phyloP scores from a whole-genome alignment of 345 rosid species.

The Abelmoschus esculentus region DNA sequence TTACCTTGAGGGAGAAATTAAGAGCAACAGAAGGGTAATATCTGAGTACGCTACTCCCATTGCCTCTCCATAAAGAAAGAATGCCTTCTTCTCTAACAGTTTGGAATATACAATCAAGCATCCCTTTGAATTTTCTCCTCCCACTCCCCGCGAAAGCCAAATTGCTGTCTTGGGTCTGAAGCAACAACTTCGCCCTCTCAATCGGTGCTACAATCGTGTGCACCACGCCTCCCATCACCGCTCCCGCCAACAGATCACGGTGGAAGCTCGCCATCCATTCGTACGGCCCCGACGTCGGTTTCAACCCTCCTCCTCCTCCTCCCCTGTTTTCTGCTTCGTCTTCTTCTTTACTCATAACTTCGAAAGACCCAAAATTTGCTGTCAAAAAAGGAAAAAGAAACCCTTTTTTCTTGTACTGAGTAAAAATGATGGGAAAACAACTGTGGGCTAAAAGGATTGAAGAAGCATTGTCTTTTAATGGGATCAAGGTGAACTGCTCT shows the following conservation, averaged over 20 bases:
- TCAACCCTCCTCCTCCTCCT: not conserved
- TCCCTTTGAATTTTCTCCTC: not conserved
- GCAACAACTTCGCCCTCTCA: not conserved
- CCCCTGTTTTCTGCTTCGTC: not conserved
- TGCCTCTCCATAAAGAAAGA: not conserved
- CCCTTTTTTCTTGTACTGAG: not conserved
- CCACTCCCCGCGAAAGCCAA: not conserved
- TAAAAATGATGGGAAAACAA: not conserved
- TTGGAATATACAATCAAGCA: not conserved
- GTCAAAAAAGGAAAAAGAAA: not conserved
- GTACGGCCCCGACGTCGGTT: not conserved
- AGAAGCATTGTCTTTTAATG: not conserved
- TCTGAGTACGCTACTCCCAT: not conserved
- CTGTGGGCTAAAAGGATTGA: not conserved
- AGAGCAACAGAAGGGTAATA: not conserved
- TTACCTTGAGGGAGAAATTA: not conserved
- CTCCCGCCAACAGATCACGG: not conserved
- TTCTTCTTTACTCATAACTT: not conserved
- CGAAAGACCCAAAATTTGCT: not conserved
- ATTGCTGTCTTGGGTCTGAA: not conserved
- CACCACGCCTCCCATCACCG: not conserved
- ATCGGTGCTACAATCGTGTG: not conserved
- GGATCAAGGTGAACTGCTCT: not conserved
- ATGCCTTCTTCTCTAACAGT: not conserved
- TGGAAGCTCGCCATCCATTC: not conserved